Evolutionary conservation across 2,329 filamentous ascomycete genomes (phyloP).

Genomic region (Penicillium glabrum): DNA sequence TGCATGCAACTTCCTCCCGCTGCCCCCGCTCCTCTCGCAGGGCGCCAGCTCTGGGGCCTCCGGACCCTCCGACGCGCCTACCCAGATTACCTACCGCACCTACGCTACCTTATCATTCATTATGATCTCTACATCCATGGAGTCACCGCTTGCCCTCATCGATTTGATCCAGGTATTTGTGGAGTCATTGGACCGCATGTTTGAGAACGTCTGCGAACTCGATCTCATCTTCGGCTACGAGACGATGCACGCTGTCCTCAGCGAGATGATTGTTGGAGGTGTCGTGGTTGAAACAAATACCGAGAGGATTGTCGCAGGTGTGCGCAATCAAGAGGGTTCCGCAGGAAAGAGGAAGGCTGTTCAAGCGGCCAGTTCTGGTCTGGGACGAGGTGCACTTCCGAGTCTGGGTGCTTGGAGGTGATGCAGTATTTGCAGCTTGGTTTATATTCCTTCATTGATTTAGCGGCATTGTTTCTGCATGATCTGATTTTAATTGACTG

Average conservation of each 20-base stretch:
- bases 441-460: neutral
- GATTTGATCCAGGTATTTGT: conserved; percentile 98
- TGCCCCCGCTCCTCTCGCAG: conserved; percentile 62
- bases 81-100: conserved; percentile 94
- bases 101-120: conserved; percentile 99
- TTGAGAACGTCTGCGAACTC: conserved; percentile 97
- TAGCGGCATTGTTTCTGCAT: neutral
- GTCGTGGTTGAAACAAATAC: conserved; percentile 91
- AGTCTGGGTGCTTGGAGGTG: conserved; percentile 42
- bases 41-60: conserved; percentile 48
- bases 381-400: conserved; percentile 39
- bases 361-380: conserved; percentile 41
- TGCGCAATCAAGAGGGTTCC: conserved; percentile 55
- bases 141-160: conserved; percentile 90
- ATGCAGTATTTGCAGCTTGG: neutral
- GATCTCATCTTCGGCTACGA: conserved; percentile 99
- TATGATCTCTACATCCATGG: conserved; percentile 92
- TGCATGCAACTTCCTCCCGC: conserved; percentile 95
- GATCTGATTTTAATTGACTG: neutral
- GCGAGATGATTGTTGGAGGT: conserved; percentile 93
- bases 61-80: conserved; percentile 82
- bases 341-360: conserved; percentile 45
- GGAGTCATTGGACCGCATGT: conserved; percentile 88
- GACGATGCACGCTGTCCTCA: conserved; percentile 84
- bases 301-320: conserved; percentile 83